These are phyloP conservation scores for Calocybe gambosa DNA, from an alignment of 1,284 basidiomycete genomes.

Conservation along the genomic window DNA sequence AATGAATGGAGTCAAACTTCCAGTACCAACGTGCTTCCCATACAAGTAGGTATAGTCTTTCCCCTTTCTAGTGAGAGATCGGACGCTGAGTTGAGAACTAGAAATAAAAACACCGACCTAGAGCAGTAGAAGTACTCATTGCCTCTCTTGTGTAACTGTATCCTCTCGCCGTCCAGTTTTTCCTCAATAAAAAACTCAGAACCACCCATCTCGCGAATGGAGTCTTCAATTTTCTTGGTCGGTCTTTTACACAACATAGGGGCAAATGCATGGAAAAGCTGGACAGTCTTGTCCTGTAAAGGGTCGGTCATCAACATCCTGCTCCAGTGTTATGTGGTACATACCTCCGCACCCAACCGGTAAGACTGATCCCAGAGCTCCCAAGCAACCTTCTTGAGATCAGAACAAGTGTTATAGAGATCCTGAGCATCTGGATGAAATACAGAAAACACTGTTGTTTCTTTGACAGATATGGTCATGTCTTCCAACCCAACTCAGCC, in stretches of 20 bases:
- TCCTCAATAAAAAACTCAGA: slow-evolving; percentile 84
- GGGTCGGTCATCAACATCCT: neutral
- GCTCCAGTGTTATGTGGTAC: neutral
- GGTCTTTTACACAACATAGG: slow-evolving; percentile 92
- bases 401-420: slow-evolving; percentile 91
- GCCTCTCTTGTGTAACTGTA: slow-evolving; percentile 88
- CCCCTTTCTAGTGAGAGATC: slow-evolving; percentile 58
- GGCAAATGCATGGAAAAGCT: slow-evolving; percentile 78
- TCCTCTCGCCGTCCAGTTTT: slow-evolving; percentile 92
- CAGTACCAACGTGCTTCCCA: slow-evolving; percentile 72
- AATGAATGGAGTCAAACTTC: slow-evolving; percentile 84
- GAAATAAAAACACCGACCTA: slow-evolving; percentile 40
- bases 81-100: neutral
- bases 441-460: slow-evolving; percentile 80
- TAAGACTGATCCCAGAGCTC: slow-evolving; percentile 63
- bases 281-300: slow-evolving; percentile 70
- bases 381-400: slow-evolving; percentile 88
- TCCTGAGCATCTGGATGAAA: slow-evolving; percentile 90
- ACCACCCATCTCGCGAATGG: slow-evolving; percentile 78
- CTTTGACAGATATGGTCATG: slow-evolving; percentile 77
- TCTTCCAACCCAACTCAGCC: slow-evolving; percentile 35
- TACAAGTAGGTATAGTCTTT: slow-evolving; percentile 94
- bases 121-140: slow-evolving; percentile 90
- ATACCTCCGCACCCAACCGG: slow-evolving; percentile 58
- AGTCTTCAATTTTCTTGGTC: slow-evolving; percentile 70